phyloP scores from a whole-genome alignment of 129 eudicot genomes.

The Deinandra increscens region DNA sequence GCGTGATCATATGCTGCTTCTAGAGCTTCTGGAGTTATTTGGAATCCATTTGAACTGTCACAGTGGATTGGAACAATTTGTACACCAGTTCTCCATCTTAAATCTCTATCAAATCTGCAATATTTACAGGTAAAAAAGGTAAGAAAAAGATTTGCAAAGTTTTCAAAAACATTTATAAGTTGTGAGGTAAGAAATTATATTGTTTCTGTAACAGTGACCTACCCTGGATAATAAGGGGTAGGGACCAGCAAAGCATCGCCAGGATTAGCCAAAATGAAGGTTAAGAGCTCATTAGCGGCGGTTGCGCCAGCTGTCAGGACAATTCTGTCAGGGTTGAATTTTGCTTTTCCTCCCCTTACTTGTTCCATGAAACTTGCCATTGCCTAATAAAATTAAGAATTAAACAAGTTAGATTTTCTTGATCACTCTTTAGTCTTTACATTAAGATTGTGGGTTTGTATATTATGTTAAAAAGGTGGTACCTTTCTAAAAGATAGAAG shows the following conservation, averaged over 20 bases:
- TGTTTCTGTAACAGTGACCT: constrained; percentile 3
- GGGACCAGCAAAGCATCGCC: constrained; percentile 95
- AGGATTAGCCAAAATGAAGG: constrained; percentile 90
- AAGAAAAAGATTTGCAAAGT: not conserved
- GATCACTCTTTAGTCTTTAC: constrained; percentile 13
- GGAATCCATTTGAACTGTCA: constrained; percentile 81
- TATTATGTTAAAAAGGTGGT: constrained; percentile 8
- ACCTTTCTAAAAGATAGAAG: constrained; percentile 85
- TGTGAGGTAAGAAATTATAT: no score
- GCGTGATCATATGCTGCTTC: constrained; percentile 76
- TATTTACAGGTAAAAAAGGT: not conserved
- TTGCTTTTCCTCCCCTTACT: constrained; percentile 90
- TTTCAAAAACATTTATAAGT: not conserved
- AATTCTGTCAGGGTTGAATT: constrained; percentile 70
- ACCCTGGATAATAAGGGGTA: constrained; percentile 99
- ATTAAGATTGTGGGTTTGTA: not conserved
- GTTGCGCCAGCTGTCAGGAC: constrained; percentile 97
- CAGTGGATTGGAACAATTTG: constrained; percentile 81
- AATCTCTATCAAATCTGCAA: constrained; percentile 89
- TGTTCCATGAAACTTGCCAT: constrained; percentile 99
- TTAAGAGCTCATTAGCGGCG: constrained; percentile 89
- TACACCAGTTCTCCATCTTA: constrained; percentile 95
- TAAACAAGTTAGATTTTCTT: constrained; percentile 25
- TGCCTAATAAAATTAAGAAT: constrained; percentile 48
- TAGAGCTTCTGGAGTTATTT: constrained; percentile 63